Base-by-base conservation (phyloP, 1,284 basidiomycete species). In the Prillingera fragicola region DNA sequence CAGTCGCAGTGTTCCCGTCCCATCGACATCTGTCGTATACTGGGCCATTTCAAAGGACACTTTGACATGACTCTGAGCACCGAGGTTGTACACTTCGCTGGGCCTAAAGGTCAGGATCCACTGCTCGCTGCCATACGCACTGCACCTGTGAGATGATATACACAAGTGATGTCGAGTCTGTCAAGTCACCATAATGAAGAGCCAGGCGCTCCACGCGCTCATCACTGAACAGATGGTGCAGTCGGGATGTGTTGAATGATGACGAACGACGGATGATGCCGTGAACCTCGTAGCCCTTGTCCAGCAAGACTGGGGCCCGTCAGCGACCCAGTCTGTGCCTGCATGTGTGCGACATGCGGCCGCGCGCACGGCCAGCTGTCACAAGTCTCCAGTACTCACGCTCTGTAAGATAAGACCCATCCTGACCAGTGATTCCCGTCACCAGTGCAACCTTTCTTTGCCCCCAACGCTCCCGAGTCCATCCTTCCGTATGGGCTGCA, bases 11-110 rank as follows among this genome's bases (percentile, higher is more conserved):
- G 89, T 94, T 43, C 89, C 89, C 26, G 92, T 77, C 9, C 82
- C 90, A 60, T 94, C 90, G 41, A 94, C 88, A 62, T 94, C 87
- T 46, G 85, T 87, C 65, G 90, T 94, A 73, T 94, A 94, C 73
- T 94, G 89, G 27, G 89, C 87, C 87, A 94, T 91, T 72, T 92
- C 89, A 70, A 94, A 94, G 23, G 88, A 92, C 55, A 94, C 89
- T 70, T 94, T 94, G 75, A 94, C 89, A 73, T 94, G 89, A 39
- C 85, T 89, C 69, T 94, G 89, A n/a, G 90, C 90, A 36, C 87
- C 89, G 36, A 94, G 82, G 70, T 94, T 94, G 79, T 92, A 94
- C 45, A 94, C 83, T 71, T 94, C 89, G 18, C 87, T 84, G 0
- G 89, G 90, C 63, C 84, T 56, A 27, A 7, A 8, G 24, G 31